Evolutionary conservation across 345 rosid species (phyloP).

Genomic region (Clarkia xantiana): DNA sequence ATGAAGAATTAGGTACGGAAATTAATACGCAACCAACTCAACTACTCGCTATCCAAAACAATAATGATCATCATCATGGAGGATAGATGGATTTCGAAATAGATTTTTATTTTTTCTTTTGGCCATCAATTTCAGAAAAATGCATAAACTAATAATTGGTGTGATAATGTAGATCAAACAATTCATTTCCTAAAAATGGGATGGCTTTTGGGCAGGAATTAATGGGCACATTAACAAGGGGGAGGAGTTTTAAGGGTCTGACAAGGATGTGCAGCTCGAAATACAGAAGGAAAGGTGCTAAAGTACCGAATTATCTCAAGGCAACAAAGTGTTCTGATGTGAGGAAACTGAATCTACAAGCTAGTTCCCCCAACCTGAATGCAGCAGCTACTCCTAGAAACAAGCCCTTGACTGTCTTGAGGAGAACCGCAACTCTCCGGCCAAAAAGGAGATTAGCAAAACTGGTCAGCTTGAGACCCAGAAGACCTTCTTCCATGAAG

Average conservation of each 20-base stretch:
- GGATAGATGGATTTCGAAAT: too few species aligned
- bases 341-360: conserved; percentile 12
- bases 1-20: not conserved
- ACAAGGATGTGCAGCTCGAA: conserved; percentile 36
- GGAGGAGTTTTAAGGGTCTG: conserved; percentile 25
- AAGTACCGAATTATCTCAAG: conserved; percentile 13
- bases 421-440: conserved; percentile 21
- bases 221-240: conserved; percentile 18
- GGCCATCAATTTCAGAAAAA: too few species aligned
- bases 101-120: too few species aligned
- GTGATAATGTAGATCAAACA: too few species aligned
- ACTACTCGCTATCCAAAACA: too few species aligned
- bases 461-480: conserved; percentile 36
- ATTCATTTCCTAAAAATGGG: too few species aligned
- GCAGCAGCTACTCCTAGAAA: conserved; percentile 18
- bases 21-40: not conserved
- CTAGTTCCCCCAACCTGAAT: conserved; percentile 11
- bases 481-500: conserved; percentile 16
- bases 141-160: too few species aligned
- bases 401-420: conserved; percentile 14
- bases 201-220: conserved; percentile 24
- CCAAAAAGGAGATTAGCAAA: conserved; percentile 27
- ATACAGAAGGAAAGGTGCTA: conserved; percentile 31
- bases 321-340: conserved; percentile 10
- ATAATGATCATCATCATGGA: too few species aligned